Evolutionary conservation across 1,139 yeast genomes (phyloP), one percentile per base, ranked within the genome.

Genomic region (Zhuliangozyma blackwelliae): DNA sequence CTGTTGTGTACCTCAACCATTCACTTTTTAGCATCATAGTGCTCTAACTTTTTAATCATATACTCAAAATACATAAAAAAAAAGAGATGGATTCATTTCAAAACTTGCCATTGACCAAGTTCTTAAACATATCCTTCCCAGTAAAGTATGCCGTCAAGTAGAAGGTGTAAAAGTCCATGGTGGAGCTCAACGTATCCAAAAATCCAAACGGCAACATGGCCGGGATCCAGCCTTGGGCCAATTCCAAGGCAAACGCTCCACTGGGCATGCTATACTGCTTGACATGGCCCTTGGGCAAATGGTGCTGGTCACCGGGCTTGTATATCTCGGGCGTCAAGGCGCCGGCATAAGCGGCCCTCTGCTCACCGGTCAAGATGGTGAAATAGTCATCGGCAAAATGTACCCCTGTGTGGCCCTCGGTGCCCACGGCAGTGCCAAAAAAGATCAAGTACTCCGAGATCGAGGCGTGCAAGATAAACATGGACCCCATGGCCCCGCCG

Each of bases 221-320:
- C 27, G 98, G 98, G 49, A 92, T 87, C 95, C 96, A 92, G 40
- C 98, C 98, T 67, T 92, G 98, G 7, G 98, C 98, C 54, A 92
- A 75, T 59, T 92, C 98, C 50, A 92, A 68, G 6, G 98, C 97
- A 63, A 81, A 90, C 0, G 87, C 71, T 27, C 82, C 94, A 29
- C 76, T 61, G 1, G 87, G 83, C 95, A 92, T 87, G 27, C 79
- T 51, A 59, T 94, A 92, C 62, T 94, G 98, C 63, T 85, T 88
- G 48, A 78, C 77, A 32, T 62, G 49, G 27, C 97, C 96, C 57
- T 78, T 82, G 27, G 52, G 59, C 55, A 92, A 69, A 56, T 83
- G 94, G 59, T 94, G 95, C 45, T 78, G 79, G 51, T 83, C 86
- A 38, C 95, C 96, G 2, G 97, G 94, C 25, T 58, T 57, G 60